Base-by-base conservation (phyloP, 208 protist genomes). In the Acanthamoeba healyi region DNA sequence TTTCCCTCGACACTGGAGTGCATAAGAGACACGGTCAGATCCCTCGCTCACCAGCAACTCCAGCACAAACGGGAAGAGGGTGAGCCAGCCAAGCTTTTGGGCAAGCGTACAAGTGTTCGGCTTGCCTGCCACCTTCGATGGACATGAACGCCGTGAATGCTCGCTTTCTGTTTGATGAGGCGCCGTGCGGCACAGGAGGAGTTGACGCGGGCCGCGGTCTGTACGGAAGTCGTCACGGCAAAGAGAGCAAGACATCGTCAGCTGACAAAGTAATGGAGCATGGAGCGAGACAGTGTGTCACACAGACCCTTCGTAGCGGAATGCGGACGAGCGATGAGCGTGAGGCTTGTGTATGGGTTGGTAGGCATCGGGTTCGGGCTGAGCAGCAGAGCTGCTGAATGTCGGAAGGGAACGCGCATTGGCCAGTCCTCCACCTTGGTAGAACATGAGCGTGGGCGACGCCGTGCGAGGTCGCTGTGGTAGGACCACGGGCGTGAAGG, bases 331-430 rank as follows among this genome's bases (percentile, higher is more conserved):
- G 44, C 81, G 81, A 4, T 88, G 81, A 42, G 81, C 81, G 32
- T 65, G 54, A 36, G 81, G 81, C 40, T 88, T 88, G 81, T 61
- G 81, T 15, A 88, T 88, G 46, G 81, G 81, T n/a, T 88, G 81
- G 54, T 61, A 88, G 44, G 81, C 54, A n/a, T 88, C 81, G 29
- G 81, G 81, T 26, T 88, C 81, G 4, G 81, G 81, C 14, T 61
- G 81, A 24, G 54, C 40, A 10, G 81, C 81, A 10, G 44, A 42
- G 81, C 54, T 36, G 54, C 49, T 65, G 54, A 88, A 88, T 10
- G 44, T 88, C 40, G 81, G 81, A 12, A 65, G 46, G 10, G 81
- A 63, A 26, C 81, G 81, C 4, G 36, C 10, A 5, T 42, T 29
- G n/a, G 81, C 81, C 7, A 88, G 81, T 5, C 81, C 81, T 10